Evolutionary conservation across 2,329 filamentous ascomycete species (phyloP), one percentile per base, ranked within the genome.

Genomic region (Fusarium piperis): DNA sequence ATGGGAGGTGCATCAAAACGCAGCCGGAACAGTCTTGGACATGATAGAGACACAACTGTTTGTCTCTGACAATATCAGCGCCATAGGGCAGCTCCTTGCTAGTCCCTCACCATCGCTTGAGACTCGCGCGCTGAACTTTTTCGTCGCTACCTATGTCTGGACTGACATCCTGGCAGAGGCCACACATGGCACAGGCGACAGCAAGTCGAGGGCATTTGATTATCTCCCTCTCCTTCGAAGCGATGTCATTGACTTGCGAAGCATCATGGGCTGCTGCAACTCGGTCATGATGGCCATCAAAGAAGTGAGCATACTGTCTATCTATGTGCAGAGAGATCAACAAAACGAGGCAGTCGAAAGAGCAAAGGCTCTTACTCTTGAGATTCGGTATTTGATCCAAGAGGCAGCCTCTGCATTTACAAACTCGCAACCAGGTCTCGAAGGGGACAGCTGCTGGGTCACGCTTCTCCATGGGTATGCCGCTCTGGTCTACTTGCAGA

Each of bases 81-180:
- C 36, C 16, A 55, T 55, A 26, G 57, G 32, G 12, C 38, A 61
- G 23, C 62, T 65, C 38, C 62, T 65, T 30, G 23, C 23, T 12
- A 56, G 39, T 13, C 39, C 55, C 23, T 26, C 53, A 1, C n/a
- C 7, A 1, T 36, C 62, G 8, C 48, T 61, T 26, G 62, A 65
- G 32, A 51, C 23, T 15, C 36, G 20, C 38, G 56, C 46, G 13
- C 48, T 65, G 1, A 46, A 33, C 7, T 48, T 65, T 18, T 65
- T 65, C 20, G 62, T 65, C 23, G 30, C 62, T 4, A 65, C 62
- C 3, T 65, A 39, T 30, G 56, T 61, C 2, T 65, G 57, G 62
- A 61, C 57, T 5, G 62, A 65, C 15, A 51, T 65, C n/a, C 26
- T 65, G 3, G 62, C 48, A 35, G 62, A 65, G 48, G 62, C 62